Base-by-base conservation (phyloP, 2,329 filamentous ascomycete genomes). In the Verticillium klebahnii region DNA sequence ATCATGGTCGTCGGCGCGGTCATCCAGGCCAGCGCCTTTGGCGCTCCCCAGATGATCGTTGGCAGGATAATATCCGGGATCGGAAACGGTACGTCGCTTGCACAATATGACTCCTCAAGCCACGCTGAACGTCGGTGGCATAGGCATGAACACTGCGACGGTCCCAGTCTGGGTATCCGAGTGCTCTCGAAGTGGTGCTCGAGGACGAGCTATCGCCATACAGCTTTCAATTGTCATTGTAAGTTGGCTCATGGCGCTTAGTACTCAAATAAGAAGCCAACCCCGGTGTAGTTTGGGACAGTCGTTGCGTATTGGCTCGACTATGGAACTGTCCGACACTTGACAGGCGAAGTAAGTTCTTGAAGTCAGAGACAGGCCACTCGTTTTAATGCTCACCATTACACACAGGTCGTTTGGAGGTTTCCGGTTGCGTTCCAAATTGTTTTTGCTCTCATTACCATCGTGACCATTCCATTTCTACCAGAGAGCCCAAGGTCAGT, bases 271-370 rank as follows among this genome's bases (percentile, higher is more conserved):
- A 3, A 3, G 34, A 36, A 5, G 4, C 14, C 14, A 36, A 36
- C 34, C 2, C 2, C 15, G 1, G n/a, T 37, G n/a, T 15, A 57
- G 31, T 57, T 57, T 23, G 56, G 56, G 17, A 57, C 56, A 23
- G 56, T 57, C 34, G 56, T 57, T 9, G 56, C 56, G 32, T 57
- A 57, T 34, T 57, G 56, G 56, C 56, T 57, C 8, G 56, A 57
- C 37, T 57, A 57, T 37, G 56, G 56, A 39, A 25, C 32, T 3
- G 17, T 57, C 8, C n/a, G 23, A 17, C 31, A 37, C 37, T 57
- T 57, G n/a, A 17, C n/a, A 2, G 56, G 56, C 19, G 32, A 57
- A 19, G 56, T 57, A 57, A 29, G 55, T 29, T 4, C 29, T 5
- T 29, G 29, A 1, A 29, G 29, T 29, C 5, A 29, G 29, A 29